A percentile compares a stretch with the other conserved stretches of the same genome.
Evolutionary conservation across 176 grass and related monocot species (phyloP).

Genomic region (Cenchrus fungigraminus): DNA sequence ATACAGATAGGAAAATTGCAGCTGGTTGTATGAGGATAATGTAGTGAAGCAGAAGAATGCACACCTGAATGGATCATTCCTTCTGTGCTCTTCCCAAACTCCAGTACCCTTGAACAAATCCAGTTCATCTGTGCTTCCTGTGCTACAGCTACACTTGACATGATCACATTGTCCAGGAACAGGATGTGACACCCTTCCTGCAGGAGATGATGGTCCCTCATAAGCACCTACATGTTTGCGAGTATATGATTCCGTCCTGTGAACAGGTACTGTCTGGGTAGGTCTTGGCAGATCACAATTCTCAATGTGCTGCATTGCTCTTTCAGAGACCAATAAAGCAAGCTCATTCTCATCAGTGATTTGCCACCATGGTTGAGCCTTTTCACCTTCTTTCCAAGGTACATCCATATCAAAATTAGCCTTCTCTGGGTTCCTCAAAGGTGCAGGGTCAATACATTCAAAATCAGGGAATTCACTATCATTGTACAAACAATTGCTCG

Average conservation of each 20-base stretch:
- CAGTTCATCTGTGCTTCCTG: constrained; percentile 31
- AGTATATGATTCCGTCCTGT: constrained; percentile 5
- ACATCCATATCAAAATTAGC: constrained; percentile 32
- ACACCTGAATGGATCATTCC: constrained; percentile 49
- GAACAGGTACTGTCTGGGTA: constrained; percentile 50
- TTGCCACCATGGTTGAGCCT: constrained; percentile 77
- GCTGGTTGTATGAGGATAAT: not conserved
- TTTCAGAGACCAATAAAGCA: constrained; percentile 85
- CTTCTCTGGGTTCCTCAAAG: constrained; percentile 39
- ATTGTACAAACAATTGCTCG: constrained; percentile 43
- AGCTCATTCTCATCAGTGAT: constrained; percentile 70
- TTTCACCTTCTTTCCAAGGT: constrained; percentile 57
- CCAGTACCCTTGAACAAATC: constrained; percentile 32
- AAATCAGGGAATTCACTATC: constrained; percentile 51
- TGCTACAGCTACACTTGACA: constrained; percentile 31
- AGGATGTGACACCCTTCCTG: constrained; percentile 35
- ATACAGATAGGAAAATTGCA: not conserved
- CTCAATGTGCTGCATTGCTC: constrained; percentile 65
- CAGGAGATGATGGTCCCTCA: constrained; percentile 30
- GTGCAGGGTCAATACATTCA: constrained; percentile 34
- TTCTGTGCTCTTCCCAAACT: constrained; percentile 28
- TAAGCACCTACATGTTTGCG: constrained; percentile 28
- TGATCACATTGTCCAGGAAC: constrained; percentile 35
- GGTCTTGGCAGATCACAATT: constrained; percentile 93
- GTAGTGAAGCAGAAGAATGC: constrained; percentile 18